Conservation (phyloP, 805 yeast genomes). For the Yamadazyma ubonensis region DNA sequence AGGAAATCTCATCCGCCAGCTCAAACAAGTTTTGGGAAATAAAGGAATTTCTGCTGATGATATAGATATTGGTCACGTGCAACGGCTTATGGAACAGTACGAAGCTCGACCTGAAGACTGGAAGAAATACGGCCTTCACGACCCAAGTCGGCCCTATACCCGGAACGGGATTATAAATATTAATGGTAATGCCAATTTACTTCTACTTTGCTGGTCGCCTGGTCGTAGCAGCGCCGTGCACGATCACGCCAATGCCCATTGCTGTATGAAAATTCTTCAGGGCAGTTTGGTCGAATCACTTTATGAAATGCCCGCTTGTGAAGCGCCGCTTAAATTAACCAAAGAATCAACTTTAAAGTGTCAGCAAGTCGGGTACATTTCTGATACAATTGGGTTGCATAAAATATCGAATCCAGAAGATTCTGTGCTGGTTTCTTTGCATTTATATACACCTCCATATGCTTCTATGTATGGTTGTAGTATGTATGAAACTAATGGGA, state of each 20-base stretch:
- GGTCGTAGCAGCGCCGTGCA: constrained; percentile 63
- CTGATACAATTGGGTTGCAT: constrained; percentile 66
- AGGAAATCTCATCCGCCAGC: constrained; percentile 24
- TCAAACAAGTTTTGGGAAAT: constrained; percentile 13
- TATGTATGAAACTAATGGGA: constrained; percentile 46
- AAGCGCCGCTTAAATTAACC: constrained; percentile 25
- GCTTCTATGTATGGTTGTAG: constrained; percentile 60
- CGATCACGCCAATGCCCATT: constrained; percentile 76
- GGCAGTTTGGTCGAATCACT: constrained; percentile 59
- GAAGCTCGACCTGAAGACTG: constrained; percentile 52
- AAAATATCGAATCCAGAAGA: constrained; percentile 51
- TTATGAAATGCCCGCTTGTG: constrained; percentile 48
- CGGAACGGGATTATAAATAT: constrained; percentile 75
- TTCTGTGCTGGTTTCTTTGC: constrained; percentile 57
- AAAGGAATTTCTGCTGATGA: constrained; percentile 44
- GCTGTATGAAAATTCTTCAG: constrained; percentile 66
- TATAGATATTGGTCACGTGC: constrained; percentile 50
- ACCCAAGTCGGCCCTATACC: constrained; percentile 49
- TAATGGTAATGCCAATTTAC: constrained; percentile 66
- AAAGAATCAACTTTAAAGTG: constrained; percentile 27
- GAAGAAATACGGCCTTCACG: constrained; percentile 56
- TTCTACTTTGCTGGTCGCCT: constrained; percentile 71
- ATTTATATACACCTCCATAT: constrained; percentile 75
- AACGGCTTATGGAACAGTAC: constrained; percentile 48
- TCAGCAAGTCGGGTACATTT: constrained; percentile 61